A percentile compares a stretch with the other conserved stretches of the same genome.
phyloP scores from a whole-genome alignment of 2,329 filamentous ascomycete species.

The Microdochium nivale region DNA sequence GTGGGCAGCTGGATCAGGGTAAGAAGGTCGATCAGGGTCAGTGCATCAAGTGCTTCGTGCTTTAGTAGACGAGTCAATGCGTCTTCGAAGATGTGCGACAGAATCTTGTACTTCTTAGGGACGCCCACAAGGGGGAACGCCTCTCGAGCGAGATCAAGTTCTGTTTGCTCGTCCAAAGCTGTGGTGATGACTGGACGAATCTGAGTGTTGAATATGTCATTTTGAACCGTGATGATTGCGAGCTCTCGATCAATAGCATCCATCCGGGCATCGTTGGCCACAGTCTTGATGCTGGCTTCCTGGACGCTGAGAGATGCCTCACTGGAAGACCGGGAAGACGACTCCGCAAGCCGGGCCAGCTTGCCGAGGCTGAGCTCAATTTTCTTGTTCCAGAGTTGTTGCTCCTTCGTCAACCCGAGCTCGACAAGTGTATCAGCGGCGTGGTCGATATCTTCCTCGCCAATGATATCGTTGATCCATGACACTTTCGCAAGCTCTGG shows the following conservation, averaged over 20 bases:
- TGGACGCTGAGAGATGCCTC: slow-evolving; percentile 18
- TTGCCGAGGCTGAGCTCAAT: slow-evolving; percentile 87
- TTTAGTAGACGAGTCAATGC: slow-evolving; percentile 61
- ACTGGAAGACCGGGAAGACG: slow-evolving; percentile 19
- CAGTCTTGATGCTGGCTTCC: slow-evolving; percentile 13
- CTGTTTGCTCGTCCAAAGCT: slow-evolving; percentile 73
- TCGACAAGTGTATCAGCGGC: slow-evolving; percentile 64
- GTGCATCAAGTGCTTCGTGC: slow-evolving; percentile 61
- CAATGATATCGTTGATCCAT: slow-evolving; percentile 89
- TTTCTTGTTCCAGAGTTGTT: slow-evolving; percentile 85
- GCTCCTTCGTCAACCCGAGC: slow-evolving; percentile 63
- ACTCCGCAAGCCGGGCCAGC: slow-evolving; percentile 63
- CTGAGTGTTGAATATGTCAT: slow-evolving; percentile 58
- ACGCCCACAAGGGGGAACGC: slow-evolving; percentile 47
- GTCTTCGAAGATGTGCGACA: slow-evolving; percentile 64
- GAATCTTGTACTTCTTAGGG: slow-evolving; percentile 51
- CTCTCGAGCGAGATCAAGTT: slow-evolving; percentile 66
- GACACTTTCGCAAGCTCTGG: slow-evolving; percentile 67
- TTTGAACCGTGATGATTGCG: slow-evolving; percentile 69
- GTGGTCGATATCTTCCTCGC: slow-evolving; percentile 64
- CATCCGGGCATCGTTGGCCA: slow-evolving; percentile 21
- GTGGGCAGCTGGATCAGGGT: slow-evolving; percentile 54
- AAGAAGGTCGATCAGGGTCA: slow-evolving; percentile 63
- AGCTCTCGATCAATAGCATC: slow-evolving; percentile 54
- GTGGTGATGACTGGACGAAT: slow-evolving; percentile 58